phyloP scores from a whole-genome alignment of 2,329 filamentous ascomycete species.

The Curvularia eragrostidis region DNA sequence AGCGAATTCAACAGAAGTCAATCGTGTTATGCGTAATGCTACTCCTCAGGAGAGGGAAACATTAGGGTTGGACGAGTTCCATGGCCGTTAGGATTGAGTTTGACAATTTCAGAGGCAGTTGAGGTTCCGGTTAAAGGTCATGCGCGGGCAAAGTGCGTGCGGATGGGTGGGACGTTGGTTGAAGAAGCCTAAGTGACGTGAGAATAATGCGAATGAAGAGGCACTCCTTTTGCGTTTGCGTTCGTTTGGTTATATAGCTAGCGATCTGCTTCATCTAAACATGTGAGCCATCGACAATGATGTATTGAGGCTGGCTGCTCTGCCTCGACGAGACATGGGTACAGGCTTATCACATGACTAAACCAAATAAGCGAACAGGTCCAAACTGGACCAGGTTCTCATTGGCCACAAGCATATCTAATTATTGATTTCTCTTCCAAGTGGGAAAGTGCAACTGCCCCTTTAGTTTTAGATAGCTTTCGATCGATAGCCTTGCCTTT shows the following conservation, averaged over 20 bases:
- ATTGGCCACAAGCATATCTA: slow-evolving; percentile 6
- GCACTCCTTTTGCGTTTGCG: slow-evolving; percentile 1
- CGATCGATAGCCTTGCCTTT: slow-evolving; percentile 8
- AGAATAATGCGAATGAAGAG: slow-evolving; percentile 6
- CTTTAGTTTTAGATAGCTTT: slow-evolving; percentile 5
- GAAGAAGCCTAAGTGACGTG: background rate
- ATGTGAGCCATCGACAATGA: slow-evolving; percentile 4
- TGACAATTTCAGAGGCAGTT: background rate
- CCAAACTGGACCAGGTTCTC: slow-evolving; percentile 6
- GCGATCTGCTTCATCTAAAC: background rate
- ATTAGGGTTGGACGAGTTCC: slow-evolving; percentile 3
- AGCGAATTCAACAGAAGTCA: background rate
- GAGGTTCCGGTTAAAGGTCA: background rate
- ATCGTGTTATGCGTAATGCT: slow-evolving; percentile 4
- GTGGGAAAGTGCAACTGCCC: slow-evolving; percentile 3
- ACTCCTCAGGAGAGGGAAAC: background rate
- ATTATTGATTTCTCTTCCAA: slow-evolving; percentile 3
- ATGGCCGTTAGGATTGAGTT: background rate
- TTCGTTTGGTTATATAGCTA: slow-evolving; percentile 7
- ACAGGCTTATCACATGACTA: slow-evolving; percentile 4
- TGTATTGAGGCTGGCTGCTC: background rate
- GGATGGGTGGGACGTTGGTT: background rate
- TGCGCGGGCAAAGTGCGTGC: slow-evolving; percentile 1
- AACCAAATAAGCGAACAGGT: slow-evolving; percentile 6
- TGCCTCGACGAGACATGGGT: background rate